Evolutionary conservation across 139 green algal genomes (phyloP).

Genomic region (Protoeuglena noctilucae): DNA sequence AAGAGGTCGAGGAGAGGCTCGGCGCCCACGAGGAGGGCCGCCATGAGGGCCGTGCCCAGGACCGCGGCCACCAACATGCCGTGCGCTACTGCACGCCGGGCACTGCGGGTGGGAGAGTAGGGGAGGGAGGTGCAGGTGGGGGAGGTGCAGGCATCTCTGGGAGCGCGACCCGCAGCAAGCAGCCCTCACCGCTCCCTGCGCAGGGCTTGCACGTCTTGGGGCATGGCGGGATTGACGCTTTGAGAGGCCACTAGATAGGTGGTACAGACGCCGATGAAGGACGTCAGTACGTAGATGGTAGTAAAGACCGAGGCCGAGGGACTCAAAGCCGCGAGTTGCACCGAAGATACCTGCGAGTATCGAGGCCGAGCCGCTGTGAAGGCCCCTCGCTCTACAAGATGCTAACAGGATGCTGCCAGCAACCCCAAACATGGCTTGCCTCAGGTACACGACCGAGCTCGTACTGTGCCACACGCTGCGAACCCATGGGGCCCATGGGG

Average conservation of each 20-base stretch:
- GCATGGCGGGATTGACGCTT: constrained; percentile 4
- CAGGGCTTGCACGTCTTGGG: not conserved
- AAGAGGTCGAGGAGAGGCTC: constrained; percentile 8
- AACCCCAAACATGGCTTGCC: too few relatives aligned
- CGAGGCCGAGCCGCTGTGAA: too few relatives aligned
- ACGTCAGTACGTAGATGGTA: constrained; percentile 43
- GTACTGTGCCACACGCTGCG: too few relatives aligned
- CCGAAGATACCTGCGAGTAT: constrained; percentile 21
- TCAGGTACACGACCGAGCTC: too few relatives aligned
- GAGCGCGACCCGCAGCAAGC: not conserved
- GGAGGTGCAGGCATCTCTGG: constrained; percentile 8
- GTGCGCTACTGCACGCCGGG: constrained; percentile 15
- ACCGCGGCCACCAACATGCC: constrained; percentile 8
- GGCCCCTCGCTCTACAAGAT: too few relatives aligned
- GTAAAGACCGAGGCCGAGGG: constrained; percentile 59
- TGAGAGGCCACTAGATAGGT: constrained; percentile 34
- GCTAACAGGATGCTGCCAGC: too few relatives aligned
- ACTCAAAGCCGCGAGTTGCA: constrained; percentile 44
- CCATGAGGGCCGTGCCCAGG: constrained; percentile 16
- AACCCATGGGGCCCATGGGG: too few relatives aligned
- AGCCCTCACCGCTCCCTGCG: not conserved
- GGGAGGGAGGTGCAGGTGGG: constrained; percentile 1
- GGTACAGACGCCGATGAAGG: constrained; percentile 41
- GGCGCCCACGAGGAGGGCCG: constrained; percentile 13
- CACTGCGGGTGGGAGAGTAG: constrained; percentile 19